These are phyloP conservation scores for Hyaloperonospora brassicae DNA, from an alignment of 352 stramenopile species.

Conservation along the genomic window DNA sequence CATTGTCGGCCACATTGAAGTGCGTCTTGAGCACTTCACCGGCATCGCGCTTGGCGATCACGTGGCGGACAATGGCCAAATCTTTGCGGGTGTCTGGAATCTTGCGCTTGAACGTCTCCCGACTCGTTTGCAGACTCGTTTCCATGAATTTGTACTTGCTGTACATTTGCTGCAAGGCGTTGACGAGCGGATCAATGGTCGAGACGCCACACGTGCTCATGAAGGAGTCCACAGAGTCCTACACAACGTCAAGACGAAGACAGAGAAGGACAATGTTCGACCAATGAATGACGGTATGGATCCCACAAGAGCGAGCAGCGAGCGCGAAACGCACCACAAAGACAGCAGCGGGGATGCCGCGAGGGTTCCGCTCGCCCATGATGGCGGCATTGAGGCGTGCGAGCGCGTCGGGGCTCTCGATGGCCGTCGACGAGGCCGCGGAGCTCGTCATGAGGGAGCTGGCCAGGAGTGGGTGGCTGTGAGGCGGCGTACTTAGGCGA, in stretches of 20 bases:
- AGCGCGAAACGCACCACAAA: slow-evolving; percentile 50
- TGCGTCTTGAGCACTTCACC: slow-evolving; percentile 79
- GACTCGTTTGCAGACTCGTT: slow-evolving; percentile 77
- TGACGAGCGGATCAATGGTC: slow-evolving; percentile 68
- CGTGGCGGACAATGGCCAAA: slow-evolving; percentile 39
- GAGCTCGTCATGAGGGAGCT: too few species aligned
- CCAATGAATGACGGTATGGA: neutral
- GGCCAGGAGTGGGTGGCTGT: too few species aligned
- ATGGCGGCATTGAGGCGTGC: slow-evolving; percentile 62
- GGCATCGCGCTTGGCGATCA: slow-evolving; percentile 57
- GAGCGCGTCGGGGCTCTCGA: slow-evolving; percentile 65
- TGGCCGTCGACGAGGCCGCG: slow-evolving; percentile 14
- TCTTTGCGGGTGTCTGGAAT: slow-evolving; percentile 89
- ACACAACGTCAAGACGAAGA: slow-evolving; percentile 1
- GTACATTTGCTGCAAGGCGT: slow-evolving; percentile 80
- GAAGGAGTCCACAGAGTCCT: slow-evolving; percentile 73
- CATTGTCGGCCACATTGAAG: slow-evolving; percentile 92
- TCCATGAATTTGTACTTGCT: slow-evolving; percentile 91
- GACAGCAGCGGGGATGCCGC: slow-evolving; percentile 67
- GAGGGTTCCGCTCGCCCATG: slow-evolving; percentile 70
- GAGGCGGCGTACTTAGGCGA: too few species aligned
- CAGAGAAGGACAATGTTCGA: slow-evolving; percentile 1
- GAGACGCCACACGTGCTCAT: slow-evolving; percentile 45
- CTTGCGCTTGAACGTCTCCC: slow-evolving; percentile 84
- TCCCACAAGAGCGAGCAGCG: neutral